Evolutionary conservation across 2,329 filamentous ascomycete genomes (phyloP).

Genomic region (Chaetomium olivaceum): DNA sequence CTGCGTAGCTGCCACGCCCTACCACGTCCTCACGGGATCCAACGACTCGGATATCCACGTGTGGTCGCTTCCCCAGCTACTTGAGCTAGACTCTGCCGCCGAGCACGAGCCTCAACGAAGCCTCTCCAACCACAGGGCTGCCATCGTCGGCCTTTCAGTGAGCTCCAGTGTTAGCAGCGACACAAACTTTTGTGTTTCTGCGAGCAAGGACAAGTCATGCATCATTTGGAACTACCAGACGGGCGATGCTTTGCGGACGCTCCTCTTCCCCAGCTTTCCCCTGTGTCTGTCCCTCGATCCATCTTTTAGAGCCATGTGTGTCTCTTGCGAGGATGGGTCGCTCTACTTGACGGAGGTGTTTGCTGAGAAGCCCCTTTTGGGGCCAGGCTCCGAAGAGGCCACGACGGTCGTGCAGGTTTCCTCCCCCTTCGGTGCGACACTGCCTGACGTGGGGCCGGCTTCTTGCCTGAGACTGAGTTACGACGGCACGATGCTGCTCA

Average conservation of each 20-base stretch:
- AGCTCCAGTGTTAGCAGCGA: constrained; percentile 67
- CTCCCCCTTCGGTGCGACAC: constrained; percentile 56
- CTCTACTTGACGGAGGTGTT: constrained; percentile 78
- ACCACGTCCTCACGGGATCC: constrained; percentile 75
- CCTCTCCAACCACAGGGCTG: constrained; percentile 74
- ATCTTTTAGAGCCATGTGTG: constrained; percentile 78
- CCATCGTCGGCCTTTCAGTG: constrained; percentile 63
- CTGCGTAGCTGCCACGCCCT: constrained; percentile 69
- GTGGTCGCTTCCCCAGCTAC: constrained; percentile 78
- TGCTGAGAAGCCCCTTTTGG: constrained; percentile 56
- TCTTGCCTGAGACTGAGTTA: constrained; percentile 74
- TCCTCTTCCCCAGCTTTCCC: constrained; percentile 74
- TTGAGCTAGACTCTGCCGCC: constrained; percentile 58
- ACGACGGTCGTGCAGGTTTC: constrained; percentile 59
- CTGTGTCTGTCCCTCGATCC: constrained; percentile 76
- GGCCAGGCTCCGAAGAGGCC: constrained; percentile 53
- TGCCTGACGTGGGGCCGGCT: constrained; percentile 64
- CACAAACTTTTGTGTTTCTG: constrained; percentile 81
- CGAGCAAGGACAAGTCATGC: constrained; percentile 82
- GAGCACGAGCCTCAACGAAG: constrained; percentile 72
- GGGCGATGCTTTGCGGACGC: constrained; percentile 74
- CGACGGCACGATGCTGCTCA: constrained; percentile 77
- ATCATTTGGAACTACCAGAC: constrained; percentile 91
- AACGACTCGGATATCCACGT: constrained; percentile 89
- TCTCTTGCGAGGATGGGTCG: constrained; percentile 76